Conservation (phyloP, 2,329 filamentous ascomycete genomes). For the Leptographium flavum region DNA sequence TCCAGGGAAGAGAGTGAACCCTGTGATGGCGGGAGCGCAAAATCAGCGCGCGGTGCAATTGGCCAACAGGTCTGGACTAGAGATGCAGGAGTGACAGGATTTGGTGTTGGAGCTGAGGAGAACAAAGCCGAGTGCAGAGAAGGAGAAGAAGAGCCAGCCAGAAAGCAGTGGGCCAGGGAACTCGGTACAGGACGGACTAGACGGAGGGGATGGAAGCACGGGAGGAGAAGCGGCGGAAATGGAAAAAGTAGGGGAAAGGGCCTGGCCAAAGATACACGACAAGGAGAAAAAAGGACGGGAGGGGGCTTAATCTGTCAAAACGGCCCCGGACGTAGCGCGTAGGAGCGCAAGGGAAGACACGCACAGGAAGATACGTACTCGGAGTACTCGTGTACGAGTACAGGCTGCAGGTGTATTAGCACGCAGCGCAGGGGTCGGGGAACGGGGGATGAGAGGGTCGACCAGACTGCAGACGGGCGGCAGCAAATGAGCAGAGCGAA, state of each 20-base stretch:
- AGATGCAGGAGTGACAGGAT: neutral
- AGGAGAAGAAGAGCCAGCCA: neutral
- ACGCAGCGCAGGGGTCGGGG: too few relatives aligned
- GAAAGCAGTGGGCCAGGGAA: neutral
- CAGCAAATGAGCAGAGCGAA: neutral
- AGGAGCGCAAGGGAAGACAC: too few relatives aligned
- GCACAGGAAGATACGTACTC: too few relatives aligned
- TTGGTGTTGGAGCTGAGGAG: too few relatives aligned
- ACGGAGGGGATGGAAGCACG: neutral
- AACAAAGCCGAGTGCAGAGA: neutral
- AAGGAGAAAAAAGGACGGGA: neutral
- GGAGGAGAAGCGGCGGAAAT: neutral
- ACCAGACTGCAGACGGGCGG: neutral
- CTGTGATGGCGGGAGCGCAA: neutral
- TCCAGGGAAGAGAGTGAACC: neutral
- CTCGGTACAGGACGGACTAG: too few relatives aligned
- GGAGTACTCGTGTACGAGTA: too few relatives aligned
- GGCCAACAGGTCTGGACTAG: neutral
- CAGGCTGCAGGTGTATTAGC: too few relatives aligned
- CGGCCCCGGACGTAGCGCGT: neutral
- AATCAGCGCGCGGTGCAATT: neutral
- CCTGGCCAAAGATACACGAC: neutral
- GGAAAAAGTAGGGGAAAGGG: neutral
- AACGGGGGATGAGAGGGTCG: too few relatives aligned
- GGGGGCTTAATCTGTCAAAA: slow-evolving; percentile 6